These are phyloP conservation scores for Mucor lusitanicus DNA, from an alignment of 371 early-diverging fungal species.

Conservation along the genomic window DNA sequence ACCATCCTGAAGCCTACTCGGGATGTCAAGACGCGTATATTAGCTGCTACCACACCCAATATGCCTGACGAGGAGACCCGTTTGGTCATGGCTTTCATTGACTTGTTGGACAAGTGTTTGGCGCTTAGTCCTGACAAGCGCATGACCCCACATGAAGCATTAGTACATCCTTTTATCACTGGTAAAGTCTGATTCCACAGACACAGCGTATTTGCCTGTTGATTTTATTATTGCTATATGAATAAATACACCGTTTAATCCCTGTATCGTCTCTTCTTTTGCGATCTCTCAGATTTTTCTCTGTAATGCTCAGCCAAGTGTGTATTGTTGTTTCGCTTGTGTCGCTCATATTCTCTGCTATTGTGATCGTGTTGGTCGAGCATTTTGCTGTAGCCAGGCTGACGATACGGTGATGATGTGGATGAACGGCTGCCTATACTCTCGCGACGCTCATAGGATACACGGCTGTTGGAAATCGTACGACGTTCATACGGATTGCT, in stretches of 20 bases:
- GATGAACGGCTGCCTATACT: neutral
- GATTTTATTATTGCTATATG: too few species aligned
- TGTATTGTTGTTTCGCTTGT: constrained; percentile 6
- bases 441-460: neutral
- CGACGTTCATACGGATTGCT: neutral
- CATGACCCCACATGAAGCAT: constrained; percentile 88
- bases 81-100: constrained; percentile 62
- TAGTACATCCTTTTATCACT: constrained; percentile 89
- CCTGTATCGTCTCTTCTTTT: neutral
- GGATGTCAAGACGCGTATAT: constrained; percentile 72
- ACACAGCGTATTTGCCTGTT: neutral
- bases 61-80: constrained; percentile 60
- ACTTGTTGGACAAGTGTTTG: constrained; percentile 86
- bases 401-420: neutral
- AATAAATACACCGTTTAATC: neutral
- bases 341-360: constrained; percentile 6
- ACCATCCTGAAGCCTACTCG: constrained; percentile 66
- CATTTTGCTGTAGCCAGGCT: neutral
- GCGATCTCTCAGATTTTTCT: constrained; percentile 10
- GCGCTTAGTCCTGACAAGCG: constrained; percentile 90
- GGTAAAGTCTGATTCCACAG: constrained; percentile 27
- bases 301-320: constrained; percentile 16
- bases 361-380: neutral
- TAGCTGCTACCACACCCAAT: constrained; percentile 46
- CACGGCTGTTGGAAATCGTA: neutral